Conservation (phyloP, 805 yeast species). For the Schizosaccharomyces lindneri region DNA sequence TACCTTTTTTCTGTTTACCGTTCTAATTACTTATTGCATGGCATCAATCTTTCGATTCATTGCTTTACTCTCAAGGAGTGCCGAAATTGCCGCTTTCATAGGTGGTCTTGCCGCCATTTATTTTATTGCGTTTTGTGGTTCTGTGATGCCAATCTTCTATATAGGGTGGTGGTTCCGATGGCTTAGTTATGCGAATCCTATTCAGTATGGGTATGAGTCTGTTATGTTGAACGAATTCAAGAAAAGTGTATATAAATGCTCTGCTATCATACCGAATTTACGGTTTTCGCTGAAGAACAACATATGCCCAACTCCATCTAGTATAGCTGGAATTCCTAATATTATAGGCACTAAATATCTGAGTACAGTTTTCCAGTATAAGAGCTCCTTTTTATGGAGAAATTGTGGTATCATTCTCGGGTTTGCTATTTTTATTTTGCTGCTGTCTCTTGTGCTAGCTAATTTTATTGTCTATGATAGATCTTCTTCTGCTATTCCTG, state of each 20-base stretch:
- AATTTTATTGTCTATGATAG: constrained; percentile 25
- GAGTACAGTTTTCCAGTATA: constrained; percentile 20
- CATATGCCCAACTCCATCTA: constrained; percentile 33
- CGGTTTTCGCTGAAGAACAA: constrained; percentile 13
- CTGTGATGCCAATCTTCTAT: constrained; percentile 16
- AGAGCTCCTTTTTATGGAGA: constrained; percentile 26
- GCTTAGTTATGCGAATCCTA: constrained; percentile 24
- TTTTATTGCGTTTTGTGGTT: constrained; percentile 37
- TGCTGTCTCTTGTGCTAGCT: constrained; percentile 26
- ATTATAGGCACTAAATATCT: constrained; percentile 33
- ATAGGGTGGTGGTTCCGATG: constrained; percentile 29
- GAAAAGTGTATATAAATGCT: constrained; percentile 18
- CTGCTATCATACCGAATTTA: constrained; percentile 18
- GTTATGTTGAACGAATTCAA: constrained; percentile 24
- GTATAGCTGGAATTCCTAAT: constrained; percentile 23
- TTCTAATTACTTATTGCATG: constrained; percentile 23
- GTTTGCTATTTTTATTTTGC: constrained; percentile 29
- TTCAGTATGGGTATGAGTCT: constrained; percentile 22
- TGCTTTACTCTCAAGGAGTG: constrained; percentile 25
- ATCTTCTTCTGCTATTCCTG: constrained; percentile 32
- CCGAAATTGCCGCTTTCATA: constrained; percentile 34
- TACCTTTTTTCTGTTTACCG: constrained; percentile 22
- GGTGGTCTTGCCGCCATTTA: constrained; percentile 30
- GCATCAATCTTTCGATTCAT: constrained; percentile 28
- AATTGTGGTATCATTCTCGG: constrained; percentile 23